phyloP scores from a whole-genome alignment of 2,329 filamentous ascomycete species.

The Cryphonectria parasitica region DNA sequence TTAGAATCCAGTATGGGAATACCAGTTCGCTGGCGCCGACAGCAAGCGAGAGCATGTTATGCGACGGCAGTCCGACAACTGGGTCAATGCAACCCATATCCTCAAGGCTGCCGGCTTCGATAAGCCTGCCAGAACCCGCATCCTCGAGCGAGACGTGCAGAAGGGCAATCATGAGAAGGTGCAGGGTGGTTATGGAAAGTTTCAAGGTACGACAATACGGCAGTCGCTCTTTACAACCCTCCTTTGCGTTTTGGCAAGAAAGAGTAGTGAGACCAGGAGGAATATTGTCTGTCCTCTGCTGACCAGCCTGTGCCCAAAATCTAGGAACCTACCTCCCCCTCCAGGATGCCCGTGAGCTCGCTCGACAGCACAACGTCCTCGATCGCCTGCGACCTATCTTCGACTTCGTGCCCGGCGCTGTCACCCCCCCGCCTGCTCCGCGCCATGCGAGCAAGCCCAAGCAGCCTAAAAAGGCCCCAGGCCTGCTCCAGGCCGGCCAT shows the following conservation, averaged over 20 bases:
- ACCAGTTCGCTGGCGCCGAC: conserved; percentile 75
- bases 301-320: conserved; percentile 20
- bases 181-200: conserved; percentile 97
- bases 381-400: conserved; percentile 86
- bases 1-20: conserved; percentile 94
- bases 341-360: conserved; percentile 76
- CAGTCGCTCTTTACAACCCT: background rate
- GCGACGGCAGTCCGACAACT: conserved; percentile 89
- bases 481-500: conserved; percentile 14
- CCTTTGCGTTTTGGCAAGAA: too few relatives aligned
- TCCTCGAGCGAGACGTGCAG: conserved; percentile 94
- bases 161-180: conserved; percentile 98
- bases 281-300: conserved; percentile 1
- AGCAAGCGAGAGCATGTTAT: conserved; percentile 82
- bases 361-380: conserved; percentile 83
- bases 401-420: conserved; percentile 81
- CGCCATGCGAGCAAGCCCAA: conserved; percentile 91
- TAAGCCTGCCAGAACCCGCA: conserved; percentile 92
- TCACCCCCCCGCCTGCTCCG: conserved; percentile 90
- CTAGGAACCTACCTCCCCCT: conserved; percentile 95
- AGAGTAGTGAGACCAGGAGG: too few relatives aligned
- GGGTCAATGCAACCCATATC: conserved; percentile 99
- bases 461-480: conserved; percentile 67
- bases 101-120: conserved; percentile 97
- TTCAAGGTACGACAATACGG: conserved; percentile 67